Evolutionary conservation across 1,139 yeast genomes (phyloP).

Genomic region (Nakaseomyces nivariensis): DNA sequence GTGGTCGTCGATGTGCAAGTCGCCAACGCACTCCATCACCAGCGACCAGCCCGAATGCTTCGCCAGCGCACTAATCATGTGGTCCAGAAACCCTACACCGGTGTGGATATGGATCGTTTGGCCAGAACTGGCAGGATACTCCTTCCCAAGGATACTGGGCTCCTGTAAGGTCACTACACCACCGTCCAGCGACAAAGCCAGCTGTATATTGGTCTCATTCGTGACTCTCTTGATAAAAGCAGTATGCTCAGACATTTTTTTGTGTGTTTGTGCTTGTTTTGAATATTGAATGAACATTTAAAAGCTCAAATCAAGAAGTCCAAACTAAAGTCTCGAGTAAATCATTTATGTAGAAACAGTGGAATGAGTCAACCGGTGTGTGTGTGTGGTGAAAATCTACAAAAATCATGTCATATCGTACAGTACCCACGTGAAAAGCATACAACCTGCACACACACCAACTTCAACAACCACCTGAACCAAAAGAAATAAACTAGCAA

Average conservation of each 20-base stretch:
- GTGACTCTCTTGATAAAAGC: conserved; percentile 65
- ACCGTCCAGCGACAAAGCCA: conserved; percentile 77
- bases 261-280: too few relatives aligned
- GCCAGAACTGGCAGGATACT: conserved; percentile 24
- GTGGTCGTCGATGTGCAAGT: conserved; percentile 91
- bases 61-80: conserved; percentile 94
- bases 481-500: too few relatives aligned
- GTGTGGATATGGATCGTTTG: conserved; percentile 77
- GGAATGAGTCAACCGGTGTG: too few relatives aligned
- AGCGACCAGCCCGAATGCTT: conserved; percentile 96
- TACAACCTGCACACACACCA: too few relatives aligned
- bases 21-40: conserved; percentile 83
- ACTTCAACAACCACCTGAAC: too few relatives aligned
- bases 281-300: too few relatives aligned
- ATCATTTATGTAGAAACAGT: too few relatives aligned
- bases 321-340: too few relatives aligned
- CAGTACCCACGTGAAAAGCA: too few relatives aligned
- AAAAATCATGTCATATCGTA: too few relatives aligned
- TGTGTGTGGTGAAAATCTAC: too few relatives aligned
- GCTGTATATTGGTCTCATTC: conserved; percentile 88
- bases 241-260: conserved; percentile 24
- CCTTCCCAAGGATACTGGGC: conserved; percentile 34
- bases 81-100: conserved; percentile 92
- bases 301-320: too few relatives aligned
- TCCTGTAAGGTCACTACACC: conserved; percentile 55